These are phyloP conservation scores for Entophlyctis helioformis DNA, from an alignment of 192 early-diverging fungal genomes.

Conservation along the genomic window DNA sequence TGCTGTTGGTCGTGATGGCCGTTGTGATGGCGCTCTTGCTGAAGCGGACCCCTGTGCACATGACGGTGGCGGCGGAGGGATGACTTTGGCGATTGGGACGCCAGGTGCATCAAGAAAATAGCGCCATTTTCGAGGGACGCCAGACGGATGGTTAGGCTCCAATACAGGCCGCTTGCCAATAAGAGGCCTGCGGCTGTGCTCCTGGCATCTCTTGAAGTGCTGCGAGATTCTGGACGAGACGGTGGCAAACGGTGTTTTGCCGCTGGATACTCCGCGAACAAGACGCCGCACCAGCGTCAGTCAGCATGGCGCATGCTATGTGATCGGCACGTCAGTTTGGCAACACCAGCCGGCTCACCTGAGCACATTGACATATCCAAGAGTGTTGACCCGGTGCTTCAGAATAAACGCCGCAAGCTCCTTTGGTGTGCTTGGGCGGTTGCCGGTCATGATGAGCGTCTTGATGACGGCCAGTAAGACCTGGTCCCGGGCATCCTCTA, in stretches of 20 bases:
- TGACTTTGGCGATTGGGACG: not conserved
- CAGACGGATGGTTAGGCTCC: slow-evolving; percentile 1
- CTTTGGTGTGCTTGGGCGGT: slow-evolving; percentile 71
- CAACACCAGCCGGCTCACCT: too few species aligned
- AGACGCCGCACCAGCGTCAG: too few species aligned
- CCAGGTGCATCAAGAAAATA: slow-evolving; percentile 10
- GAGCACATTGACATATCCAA: slow-evolving; percentile 52
- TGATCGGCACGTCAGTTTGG: too few species aligned
- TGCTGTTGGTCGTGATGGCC: too few species aligned
- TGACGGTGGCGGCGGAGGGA: too few species aligned
- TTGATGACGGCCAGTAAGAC: slow-evolving; percentile 81
- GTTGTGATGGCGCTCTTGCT: too few species aligned
- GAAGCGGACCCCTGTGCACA: too few species aligned
- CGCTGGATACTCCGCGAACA: slow-evolving; percentile 23
- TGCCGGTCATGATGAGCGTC: slow-evolving; percentile 59
- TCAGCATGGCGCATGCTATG: too few species aligned
- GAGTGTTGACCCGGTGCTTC: slow-evolving; percentile 60
- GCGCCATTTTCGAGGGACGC: slow-evolving; percentile 10
- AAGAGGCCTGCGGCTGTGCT: slow-evolving; percentile 7
- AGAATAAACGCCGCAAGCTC: slow-evolving; percentile 69
- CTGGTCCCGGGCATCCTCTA: slow-evolving; percentile 45
- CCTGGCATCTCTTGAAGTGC: slow-evolving; percentile 72
- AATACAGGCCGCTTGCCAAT: slow-evolving; percentile 6
- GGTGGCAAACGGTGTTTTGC: slow-evolving; percentile 76
- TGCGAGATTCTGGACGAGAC: slow-evolving; percentile 83